Evolutionary conservation across 805 yeast species (phyloP).

Genomic region (Ogataea corticis): DNA sequence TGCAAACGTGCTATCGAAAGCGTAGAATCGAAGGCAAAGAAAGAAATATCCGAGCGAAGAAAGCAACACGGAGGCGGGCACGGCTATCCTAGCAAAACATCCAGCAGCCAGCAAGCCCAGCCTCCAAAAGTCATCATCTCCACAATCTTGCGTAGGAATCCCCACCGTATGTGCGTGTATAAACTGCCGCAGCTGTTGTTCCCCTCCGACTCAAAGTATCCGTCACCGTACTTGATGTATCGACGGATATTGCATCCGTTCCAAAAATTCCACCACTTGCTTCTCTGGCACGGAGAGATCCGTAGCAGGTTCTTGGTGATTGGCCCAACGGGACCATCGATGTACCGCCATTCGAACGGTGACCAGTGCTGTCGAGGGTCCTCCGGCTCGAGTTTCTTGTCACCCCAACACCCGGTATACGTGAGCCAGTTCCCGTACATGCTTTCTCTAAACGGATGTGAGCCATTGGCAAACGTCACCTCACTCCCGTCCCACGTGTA

Average conservation of each 20-base stretch:
- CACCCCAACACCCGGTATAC: slow-evolving; percentile 90
- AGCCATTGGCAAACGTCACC: slow-evolving; percentile 47
- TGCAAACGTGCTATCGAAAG: too few relatives aligned
- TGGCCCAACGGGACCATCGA: slow-evolving; percentile 94
- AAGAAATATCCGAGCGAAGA: too few relatives aligned
- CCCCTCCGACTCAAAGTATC: slow-evolving; percentile 79
- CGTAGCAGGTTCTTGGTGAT: slow-evolving; percentile 73
- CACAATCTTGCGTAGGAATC: slow-evolving; percentile 31
- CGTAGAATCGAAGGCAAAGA: too few relatives aligned
- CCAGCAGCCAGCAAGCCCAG: slow-evolving; percentile 44
- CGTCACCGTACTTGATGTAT: slow-evolving; percentile 78
- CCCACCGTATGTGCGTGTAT: slow-evolving; percentile 26
- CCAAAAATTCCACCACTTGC: slow-evolving; percentile 93
- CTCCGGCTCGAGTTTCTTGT: slow-evolving; percentile 56
- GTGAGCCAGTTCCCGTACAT: slow-evolving; percentile 74
- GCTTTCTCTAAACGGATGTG: slow-evolving; percentile 53
- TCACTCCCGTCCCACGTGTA: slow-evolving; percentile 71
- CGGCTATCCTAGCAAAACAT: slow-evolving; percentile 39
- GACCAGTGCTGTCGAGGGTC: slow-evolving; percentile 87
- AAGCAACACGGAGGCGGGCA: too few relatives aligned
- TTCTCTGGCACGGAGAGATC: slow-evolving; percentile 71
- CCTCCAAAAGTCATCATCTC: slow-evolving; percentile 46
- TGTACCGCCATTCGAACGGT: slow-evolving; percentile 85
- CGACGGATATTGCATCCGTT: slow-evolving; percentile 77
- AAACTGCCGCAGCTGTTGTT: slow-evolving; percentile 68